phyloP scores from a whole-genome alignment of 805 yeast species.

The Torulaspora gathmanii region DNA sequence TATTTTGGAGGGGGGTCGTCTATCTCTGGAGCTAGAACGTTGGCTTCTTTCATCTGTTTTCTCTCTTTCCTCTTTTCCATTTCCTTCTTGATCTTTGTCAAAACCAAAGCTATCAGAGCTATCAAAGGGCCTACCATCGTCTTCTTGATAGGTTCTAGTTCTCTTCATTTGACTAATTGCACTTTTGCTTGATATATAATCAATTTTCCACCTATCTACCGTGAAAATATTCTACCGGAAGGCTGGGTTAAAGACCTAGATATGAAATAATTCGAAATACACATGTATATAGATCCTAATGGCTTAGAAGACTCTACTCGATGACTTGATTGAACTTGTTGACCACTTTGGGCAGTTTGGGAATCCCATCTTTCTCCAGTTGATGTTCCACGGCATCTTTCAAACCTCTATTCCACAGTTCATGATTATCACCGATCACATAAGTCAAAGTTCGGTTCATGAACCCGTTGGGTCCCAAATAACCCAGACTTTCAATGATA shows the following conservation, averaged over 20 bases:
- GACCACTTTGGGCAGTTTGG: constrained; percentile 14
- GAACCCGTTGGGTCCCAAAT: constrained; percentile 55
- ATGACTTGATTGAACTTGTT: constrained; percentile 1
- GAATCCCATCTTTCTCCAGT: constrained; percentile 30
- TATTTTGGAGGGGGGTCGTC: constrained; percentile 1
- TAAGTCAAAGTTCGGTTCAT: constrained; percentile 55
- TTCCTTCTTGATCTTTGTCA: constrained; percentile 9
- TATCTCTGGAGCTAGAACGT: neutral
- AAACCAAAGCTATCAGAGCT: constrained; percentile 8
- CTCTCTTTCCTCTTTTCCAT: constrained; percentile 7
- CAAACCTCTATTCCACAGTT: constrained; percentile 52
- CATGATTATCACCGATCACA: constrained; percentile 70
- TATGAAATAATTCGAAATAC: neutral
- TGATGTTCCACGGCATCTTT: constrained; percentile 28
- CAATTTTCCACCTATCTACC: neutral
- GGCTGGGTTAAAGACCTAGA: neutral
- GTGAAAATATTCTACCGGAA: neutral
- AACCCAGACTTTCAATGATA: constrained; percentile 63
- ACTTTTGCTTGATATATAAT: neutral
- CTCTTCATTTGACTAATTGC: neutral
- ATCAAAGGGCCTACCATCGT: constrained; percentile 12
- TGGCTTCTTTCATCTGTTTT: constrained; percentile 1
- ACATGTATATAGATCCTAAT: neutral
- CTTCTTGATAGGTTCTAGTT: neutral
- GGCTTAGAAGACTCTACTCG: neutral